Base-by-base conservation (phyloP, 192 early-diverging fungal genomes). In the Coemansia sp. region DNA sequence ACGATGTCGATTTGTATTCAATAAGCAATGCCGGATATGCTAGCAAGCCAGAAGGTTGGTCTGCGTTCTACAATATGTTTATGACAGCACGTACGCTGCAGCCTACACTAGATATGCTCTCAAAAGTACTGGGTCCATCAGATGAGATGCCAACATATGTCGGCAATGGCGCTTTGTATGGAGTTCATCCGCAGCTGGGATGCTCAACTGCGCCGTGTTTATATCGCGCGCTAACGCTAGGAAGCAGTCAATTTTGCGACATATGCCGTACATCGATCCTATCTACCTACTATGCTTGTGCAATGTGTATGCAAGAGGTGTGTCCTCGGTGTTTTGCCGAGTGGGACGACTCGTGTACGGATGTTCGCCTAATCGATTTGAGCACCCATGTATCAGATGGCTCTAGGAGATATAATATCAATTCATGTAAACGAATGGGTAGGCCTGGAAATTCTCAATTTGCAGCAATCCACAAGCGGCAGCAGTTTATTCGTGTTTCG, bases 201-300 rank as follows among this genome's bases (percentile, higher is more conserved):
- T 79, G 77, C 54, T 79, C 71, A 4, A 52, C 60, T 4, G 61
- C 58, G 38, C 71, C 77, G 1, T 57, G 62, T 11, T 17, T 79
- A 4, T 56, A 56, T 22, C 64, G 64, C 3, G 15, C 9, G 1
- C 28, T 63, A 10, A 15, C 53, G 4, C 52, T 49, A 0, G 64
- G 60, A 4, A 73, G 25, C 21, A 63, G 85, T 2, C 82, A 86
- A 48, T 48, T 71, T 14, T 87, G 85, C 75, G 83, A 87, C 47
- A 53, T 60, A 7, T 87, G 85, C 62, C 10, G 23, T 3, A 78
- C 83, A 17, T 81, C 82, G 17, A 55, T 87, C 9, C 66, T 83
- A 38, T 75, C 72, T 36, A 59, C 66, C 3, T 78, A 78, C 62
- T 83, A 57, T 38, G 5, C 59, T 8, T 87, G 85, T 65, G 34